Evolutionary conservation across 2,329 filamentous ascomycete genomes (phyloP).

Genomic region (Bipolaris cookei): DNA sequence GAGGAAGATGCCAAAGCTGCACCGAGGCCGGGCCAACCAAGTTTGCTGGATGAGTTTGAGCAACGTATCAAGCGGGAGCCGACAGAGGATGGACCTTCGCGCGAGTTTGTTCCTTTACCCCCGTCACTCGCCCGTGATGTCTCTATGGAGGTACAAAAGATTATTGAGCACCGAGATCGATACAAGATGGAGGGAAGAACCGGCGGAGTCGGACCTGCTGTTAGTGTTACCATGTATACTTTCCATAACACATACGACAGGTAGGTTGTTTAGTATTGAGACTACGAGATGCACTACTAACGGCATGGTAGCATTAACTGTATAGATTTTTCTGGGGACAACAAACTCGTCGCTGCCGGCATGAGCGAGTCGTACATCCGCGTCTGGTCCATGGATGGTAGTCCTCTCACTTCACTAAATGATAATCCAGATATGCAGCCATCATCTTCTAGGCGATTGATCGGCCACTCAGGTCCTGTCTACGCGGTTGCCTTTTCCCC

Average conservation of each 20-base stretch:
- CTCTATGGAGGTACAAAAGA: constrained; percentile 89
- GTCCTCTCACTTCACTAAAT: constrained; percentile 72
- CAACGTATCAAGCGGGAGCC: constrained; percentile 88
- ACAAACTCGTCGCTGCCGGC: constrained; percentile 83
- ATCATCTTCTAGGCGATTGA: constrained; percentile 74
- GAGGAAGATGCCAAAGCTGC: constrained; percentile 83
- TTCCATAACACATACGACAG: constrained; percentile 95
- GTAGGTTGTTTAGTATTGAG: constrained; percentile 57
- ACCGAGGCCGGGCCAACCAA: constrained; percentile 71
- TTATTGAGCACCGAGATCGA: constrained; percentile 89
- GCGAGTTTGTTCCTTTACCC: constrained; percentile 82
- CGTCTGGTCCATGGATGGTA: constrained; percentile 89
- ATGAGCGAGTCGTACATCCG: constrained; percentile 95
- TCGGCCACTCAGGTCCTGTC: constrained; percentile 89
- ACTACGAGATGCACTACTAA: neutral
- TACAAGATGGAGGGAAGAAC: constrained; percentile 87
- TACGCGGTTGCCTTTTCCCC: constrained; percentile 91
- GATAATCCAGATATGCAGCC: constrained; percentile 61
- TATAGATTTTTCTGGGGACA: constrained; percentile 93
- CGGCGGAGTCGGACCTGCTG: constrained; percentile 78
- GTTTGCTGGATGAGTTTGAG: constrained; percentile 86
- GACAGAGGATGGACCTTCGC: constrained; percentile 78
- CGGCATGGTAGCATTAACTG: constrained; percentile 74
- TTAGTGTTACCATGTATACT: constrained; percentile 96
- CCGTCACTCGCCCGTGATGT: constrained; percentile 89